A percentile compares a stretch with the other conserved stretches of the same genome.
Evolutionary conservation across 2,329 filamentous ascomycete genomes (phyloP).

Genomic region (Pyrenochaeta sp.): DNA sequence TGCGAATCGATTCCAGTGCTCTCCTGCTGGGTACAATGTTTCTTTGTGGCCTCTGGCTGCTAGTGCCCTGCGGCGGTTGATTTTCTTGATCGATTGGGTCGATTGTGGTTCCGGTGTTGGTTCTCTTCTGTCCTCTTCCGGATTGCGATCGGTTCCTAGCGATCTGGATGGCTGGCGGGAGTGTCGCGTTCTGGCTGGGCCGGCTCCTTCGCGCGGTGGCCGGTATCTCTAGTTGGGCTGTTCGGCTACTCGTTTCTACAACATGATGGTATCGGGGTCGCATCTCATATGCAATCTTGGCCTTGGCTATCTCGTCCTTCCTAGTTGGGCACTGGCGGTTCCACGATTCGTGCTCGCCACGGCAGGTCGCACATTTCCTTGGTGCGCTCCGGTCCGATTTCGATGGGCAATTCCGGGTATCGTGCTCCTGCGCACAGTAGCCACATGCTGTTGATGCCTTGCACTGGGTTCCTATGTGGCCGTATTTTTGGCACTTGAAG

Average conservation of each 20-base stretch:
- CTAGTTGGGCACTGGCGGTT: conserved; percentile 20
- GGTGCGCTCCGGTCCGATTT: conserved; percentile 9
- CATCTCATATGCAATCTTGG: conserved; percentile 17
- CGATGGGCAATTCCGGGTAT: conserved; percentile 14
- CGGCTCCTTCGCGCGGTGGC: background rate
- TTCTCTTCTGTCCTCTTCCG: conserved; percentile 13
- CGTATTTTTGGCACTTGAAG: conserved; percentile 27
- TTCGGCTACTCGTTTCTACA: background rate
- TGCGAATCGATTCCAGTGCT: conserved; percentile 11
- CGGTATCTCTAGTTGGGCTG: conserved; percentile 1
- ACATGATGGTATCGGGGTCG: conserved; percentile 13
- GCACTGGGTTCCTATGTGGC: conserved; percentile 29
- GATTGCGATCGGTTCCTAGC: conserved; percentile 5
- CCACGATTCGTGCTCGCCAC: conserved; percentile 19
- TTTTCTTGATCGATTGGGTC: conserved; percentile 6
- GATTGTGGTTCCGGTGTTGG: conserved; percentile 8
- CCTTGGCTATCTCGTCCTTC: conserved; percentile 20
- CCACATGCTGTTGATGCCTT: conserved; percentile 25
- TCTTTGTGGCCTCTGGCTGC: conserved; percentile 9
- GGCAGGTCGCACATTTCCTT: conserved; percentile 23
- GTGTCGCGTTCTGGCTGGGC: background rate
- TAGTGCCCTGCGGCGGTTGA: background rate
- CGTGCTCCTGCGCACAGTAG: conserved; percentile 19
- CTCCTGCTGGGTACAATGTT: conserved; percentile 11
- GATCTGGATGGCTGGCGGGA: background rate